Evolutionary conservation across 176 grass and related monocot species (phyloP).

Genomic region (Ananas comosus): DNA sequence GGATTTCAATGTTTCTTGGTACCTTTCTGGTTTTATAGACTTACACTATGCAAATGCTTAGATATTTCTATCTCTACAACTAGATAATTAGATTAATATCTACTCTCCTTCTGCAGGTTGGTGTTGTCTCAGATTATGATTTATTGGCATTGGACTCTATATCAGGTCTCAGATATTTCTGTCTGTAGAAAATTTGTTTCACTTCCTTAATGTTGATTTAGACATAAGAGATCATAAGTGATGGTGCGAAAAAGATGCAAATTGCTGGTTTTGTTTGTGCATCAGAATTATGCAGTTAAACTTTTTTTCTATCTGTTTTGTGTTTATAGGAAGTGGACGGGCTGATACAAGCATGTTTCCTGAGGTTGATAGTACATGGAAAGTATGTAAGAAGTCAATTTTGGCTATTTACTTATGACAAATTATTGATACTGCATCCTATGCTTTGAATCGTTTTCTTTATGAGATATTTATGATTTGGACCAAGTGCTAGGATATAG

Average conservation of each 20-base stretch:
- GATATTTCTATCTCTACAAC: slow-evolving; percentile 14
- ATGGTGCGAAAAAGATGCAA: too few species aligned
- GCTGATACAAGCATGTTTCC: slow-evolving; percentile 73
- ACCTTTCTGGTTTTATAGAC: too few species aligned
- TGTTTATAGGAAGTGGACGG: slow-evolving; percentile 42
- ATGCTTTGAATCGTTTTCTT: too few species aligned
- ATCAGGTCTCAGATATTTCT: slow-evolving; percentile 37
- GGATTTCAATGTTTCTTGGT: too few species aligned
- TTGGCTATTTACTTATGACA: neutral
- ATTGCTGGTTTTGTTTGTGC: too few species aligned
- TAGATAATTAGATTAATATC: neutral
- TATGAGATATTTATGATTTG: too few species aligned
- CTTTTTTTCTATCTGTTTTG: neutral
- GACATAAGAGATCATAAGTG: too few species aligned
- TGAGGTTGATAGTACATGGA: slow-evolving; percentile 83
- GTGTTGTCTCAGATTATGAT: slow-evolving; percentile 97
- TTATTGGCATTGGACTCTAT: slow-evolving; percentile 83
- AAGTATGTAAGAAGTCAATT: slow-evolving; percentile 37
- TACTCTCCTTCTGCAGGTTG: slow-evolving; percentile 48
- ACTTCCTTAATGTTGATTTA: too few species aligned
- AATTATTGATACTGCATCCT: neutral
- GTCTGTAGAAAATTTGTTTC: too few species aligned
- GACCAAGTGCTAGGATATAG: too few species aligned
- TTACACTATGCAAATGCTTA: neutral
- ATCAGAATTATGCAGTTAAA: too few species aligned